Base-by-base conservation (phyloP, 345 rosid species). In the Mercurialis annua region DNA sequence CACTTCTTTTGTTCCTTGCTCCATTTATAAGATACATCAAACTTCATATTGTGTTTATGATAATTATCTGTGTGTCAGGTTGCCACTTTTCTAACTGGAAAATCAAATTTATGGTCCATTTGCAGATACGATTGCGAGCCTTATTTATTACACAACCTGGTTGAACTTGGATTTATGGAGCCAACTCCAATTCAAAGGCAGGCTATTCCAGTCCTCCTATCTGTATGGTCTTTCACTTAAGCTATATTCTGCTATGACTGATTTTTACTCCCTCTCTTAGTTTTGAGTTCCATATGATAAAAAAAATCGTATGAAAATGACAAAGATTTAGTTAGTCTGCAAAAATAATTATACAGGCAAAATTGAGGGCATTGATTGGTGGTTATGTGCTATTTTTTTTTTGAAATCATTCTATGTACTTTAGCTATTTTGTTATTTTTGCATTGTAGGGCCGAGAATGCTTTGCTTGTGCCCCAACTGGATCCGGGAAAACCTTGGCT, bases 131-230 rank as follows among this genome's bases (percentile, higher is more conserved):
- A 77, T 62, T 94, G 97, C 55, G 79, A 86, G 55, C 61, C 81
- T 5, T 86, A 82, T 74, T 66, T 93, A 67, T 73, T 87, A 56
- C 82, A 52, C 70, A 94, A 91, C 79, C 77, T 94, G 62, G 80
- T 80, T 54, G 90, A 82, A 81, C 87, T 85, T 74, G 96, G 97
- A 68, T 94, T 82, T 72, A 85, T 81, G 78, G 99, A 91, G 85
- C 96, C 99, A 72, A 91, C 99, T 52, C 92, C 99, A 50, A 89
- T 94, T 73, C 99, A 94, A 77, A 88, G 94, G 81, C 96, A 94
- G 92, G 91, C 99, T 71, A 91, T 94, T 76, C 89, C 96, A 60
- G 64, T 87, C 72, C 90, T 94, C 67, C 69, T 89, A 78, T 85
- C 91, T 64, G 99, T 94, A 89, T 58, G 92, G 38, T 61, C 80